phyloP scores from a whole-genome alignment of 305 asterid genomes.

The Rubia tinctorum region DNA sequence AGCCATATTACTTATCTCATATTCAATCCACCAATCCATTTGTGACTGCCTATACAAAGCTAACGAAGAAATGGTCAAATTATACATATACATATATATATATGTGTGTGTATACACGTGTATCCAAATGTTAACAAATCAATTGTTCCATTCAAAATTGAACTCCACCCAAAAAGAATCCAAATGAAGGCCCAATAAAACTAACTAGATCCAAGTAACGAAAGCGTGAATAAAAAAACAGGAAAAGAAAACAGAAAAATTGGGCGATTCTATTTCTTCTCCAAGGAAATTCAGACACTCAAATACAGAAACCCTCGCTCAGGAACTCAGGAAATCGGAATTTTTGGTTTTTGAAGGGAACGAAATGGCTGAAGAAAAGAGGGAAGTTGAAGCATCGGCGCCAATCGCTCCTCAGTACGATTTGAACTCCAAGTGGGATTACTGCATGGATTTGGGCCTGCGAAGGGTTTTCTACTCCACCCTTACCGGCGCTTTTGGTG shows the following conservation, averaged over 20 bases:
- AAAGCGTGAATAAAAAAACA: background rate
- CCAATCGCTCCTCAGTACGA: slow-evolving; percentile 51
- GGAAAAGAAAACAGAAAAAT: background rate
- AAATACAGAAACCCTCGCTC: slow-evolving; percentile 18
- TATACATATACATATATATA: too few relatives aligned
- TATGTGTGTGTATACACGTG: too few relatives aligned
- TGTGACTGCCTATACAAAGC: too few relatives aligned
- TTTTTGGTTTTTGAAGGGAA: background rate
- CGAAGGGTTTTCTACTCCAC: slow-evolving; percentile 81
- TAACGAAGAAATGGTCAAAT: too few relatives aligned
- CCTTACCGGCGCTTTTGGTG: slow-evolving; percentile 67
- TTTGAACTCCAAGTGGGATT: slow-evolving; percentile 89
- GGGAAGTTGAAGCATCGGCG: slow-evolving; percentile 16
- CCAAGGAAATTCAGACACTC: too few relatives aligned
- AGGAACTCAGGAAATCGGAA: background rate
- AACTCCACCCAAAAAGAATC: too few relatives aligned
- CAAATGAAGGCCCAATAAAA: slow-evolving; percentile 6
- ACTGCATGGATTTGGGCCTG: slow-evolving; percentile 71
- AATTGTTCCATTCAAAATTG: too few relatives aligned
- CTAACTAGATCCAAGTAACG: background rate
- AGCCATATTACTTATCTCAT: too few relatives aligned
- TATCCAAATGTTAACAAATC: too few relatives aligned
- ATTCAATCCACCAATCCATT: too few relatives aligned
- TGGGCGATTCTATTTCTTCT: background rate
- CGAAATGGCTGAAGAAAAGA: slow-evolving; percentile 51